These are phyloP conservation scores for Nitzschia inconspicua DNA, from an alignment of 108 stramenopile genomes.

Conservation along the genomic window DNA sequence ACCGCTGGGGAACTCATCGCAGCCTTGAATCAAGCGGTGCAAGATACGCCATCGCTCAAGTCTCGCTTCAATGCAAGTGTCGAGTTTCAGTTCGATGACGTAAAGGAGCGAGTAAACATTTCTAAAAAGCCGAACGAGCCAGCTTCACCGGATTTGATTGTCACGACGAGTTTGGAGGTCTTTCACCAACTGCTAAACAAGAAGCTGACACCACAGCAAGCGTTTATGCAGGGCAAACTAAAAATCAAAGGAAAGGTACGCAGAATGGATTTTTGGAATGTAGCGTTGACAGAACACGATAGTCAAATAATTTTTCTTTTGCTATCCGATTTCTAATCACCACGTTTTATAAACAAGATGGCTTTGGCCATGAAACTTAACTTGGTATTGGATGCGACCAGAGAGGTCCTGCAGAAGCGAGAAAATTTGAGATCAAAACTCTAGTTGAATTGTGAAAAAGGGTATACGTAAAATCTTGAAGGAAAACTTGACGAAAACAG, in stretches of 20 bases:
- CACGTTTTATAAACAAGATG: no score
- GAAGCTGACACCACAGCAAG: slow-evolving; percentile 49
- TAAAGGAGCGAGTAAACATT: slow-evolving; percentile 7
- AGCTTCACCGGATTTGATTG: slow-evolving; percentile 26
- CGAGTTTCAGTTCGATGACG: slow-evolving; percentile 20
- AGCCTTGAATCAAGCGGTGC: slow-evolving; percentile 36
- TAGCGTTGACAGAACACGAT: no score
- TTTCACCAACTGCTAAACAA: slow-evolving; percentile 42
- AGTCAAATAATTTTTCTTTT: no score
- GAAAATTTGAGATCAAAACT: slow-evolving; percentile 15
- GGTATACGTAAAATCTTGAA: not conserved
- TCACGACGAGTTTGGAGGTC: slow-evolving; percentile 19
- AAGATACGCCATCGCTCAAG: slow-evolving; percentile 15
- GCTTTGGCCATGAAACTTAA: slow-evolving; percentile 79
- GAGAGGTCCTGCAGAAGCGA: slow-evolving; percentile 52
- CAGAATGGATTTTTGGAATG: no score
- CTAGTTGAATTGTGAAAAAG: not conserved
- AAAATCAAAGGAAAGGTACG: slow-evolving; percentile 87
- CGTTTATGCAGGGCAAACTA: slow-evolving; percentile 56
- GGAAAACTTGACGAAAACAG: no score
- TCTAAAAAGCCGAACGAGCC: slow-evolving; percentile 8
- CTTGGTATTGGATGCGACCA: slow-evolving; percentile 64
- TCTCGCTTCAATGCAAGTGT: slow-evolving; percentile 45
- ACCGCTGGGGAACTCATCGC: slow-evolving; percentile 24
- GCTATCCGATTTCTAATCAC: no score